Evolutionary conservation across 2,329 filamentous ascomycete species (phyloP).

Genomic region (Pseudocercospora fijiensis): DNA sequence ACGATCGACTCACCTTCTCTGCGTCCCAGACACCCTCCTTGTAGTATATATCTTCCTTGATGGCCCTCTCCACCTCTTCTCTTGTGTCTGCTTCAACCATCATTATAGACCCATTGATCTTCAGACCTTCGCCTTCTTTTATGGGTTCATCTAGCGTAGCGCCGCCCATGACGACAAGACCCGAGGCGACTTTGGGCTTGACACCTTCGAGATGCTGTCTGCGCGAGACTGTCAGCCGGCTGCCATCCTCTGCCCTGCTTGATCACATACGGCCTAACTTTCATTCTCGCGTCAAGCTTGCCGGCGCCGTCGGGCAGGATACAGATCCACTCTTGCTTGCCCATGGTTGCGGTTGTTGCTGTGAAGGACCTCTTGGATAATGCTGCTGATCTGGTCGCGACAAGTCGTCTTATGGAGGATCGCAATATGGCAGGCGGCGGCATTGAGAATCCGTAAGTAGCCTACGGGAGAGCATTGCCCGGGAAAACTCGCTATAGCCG

Average conservation of each 20-base stretch:
- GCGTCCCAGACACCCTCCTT: conserved; percentile 74
- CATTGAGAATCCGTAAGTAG: neutral
- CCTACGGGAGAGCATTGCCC: neutral
- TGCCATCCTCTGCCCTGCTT: neutral
- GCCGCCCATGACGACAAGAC: conserved; percentile 65
- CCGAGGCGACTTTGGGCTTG: conserved; percentile 53
- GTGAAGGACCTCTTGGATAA: conserved; percentile 24
- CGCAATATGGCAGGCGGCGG: neutral
- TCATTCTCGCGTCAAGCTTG: conserved; percentile 46
- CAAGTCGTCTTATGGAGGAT: neutral
- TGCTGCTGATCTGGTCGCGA: neutral
- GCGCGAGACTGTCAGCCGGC: neutral
- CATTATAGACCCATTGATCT: conserved; percentile 73
- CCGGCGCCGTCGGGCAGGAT: conserved; percentile 49
- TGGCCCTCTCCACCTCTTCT: conserved; percentile 60
- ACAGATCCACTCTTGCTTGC: conserved; percentile 52
- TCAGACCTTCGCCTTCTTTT: conserved; percentile 61
- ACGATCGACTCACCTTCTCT: conserved; percentile 41
- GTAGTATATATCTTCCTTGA: conserved; percentile 73
- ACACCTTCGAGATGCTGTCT: conserved; percentile 59
- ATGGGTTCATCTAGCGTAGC: conserved; percentile 66
- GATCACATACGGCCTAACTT: conserved; percentile 42
- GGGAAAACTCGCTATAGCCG: neutral
- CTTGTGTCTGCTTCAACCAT: conserved; percentile 65
- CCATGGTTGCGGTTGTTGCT: conserved; percentile 30